Evolutionary conservation across 73 alveolate species (phyloP), one percentile per base, ranked within the genome.

Genomic region (Symbiodinium natans): DNA sequence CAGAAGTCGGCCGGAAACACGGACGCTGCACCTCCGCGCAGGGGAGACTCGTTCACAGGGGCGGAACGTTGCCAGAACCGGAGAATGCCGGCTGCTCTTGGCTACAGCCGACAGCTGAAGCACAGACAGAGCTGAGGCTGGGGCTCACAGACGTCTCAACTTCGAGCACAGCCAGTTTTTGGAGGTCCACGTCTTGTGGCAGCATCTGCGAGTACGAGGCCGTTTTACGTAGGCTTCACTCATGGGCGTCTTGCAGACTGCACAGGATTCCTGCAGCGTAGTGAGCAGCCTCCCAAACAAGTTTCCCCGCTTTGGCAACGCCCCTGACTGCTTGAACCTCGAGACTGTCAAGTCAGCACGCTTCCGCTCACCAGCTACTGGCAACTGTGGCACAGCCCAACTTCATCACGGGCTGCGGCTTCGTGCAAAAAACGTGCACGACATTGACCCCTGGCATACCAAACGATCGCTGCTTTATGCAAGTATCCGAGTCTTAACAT

Each of bases 1-100:
- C 97, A 90, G 88, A 90, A 90, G 29, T 90, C 97, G 13, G 97
- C 54, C 19, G 97, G 97, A 71, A 90, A 90, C 39, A 90, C 89
- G 21, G 97, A 90, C 10, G 97, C 97, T 1, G 97, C 54, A 27
- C 88, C 97, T 90, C 36, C 19, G 48, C 38, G 36, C n/a, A 39
- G 36, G 34, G 48, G 19, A 36, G 48, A 80, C 17, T 11, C 19
- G 41, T 25, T 71, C 38, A 3, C 10, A 21, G 17, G 17, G n/a
- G 83, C 10, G 83, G 15, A 71, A n/a, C n/a, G n/a, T n/a, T n/a
- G n/a, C n/a, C n/a, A n/a, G n/a, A n/a, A n/a, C n/a, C n/a, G n/a
- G n/a, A n/a, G n/a, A n/a, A n/a, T n/a, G n/a, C n/a, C n/a, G n/a
- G n/a, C n/a, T n/a, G n/a, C n/a, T n/a, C n/a, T n/a, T n/a, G n/a